Base-by-base conservation (phyloP, 257 asterid species). In the Anisodus acutangulus region DNA sequence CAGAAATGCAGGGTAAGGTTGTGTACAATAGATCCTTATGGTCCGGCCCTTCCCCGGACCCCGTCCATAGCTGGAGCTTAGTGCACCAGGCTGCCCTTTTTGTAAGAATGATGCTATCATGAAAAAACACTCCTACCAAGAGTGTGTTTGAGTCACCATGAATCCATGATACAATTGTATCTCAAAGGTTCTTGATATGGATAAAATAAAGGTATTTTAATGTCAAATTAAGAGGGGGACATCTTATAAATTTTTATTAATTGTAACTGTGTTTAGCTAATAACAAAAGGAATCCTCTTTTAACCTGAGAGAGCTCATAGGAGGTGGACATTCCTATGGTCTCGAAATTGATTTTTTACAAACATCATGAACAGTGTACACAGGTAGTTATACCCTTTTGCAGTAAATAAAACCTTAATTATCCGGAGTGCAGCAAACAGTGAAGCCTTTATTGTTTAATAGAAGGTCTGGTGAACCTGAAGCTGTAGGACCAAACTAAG, bases 401-500 rank as follows among this genome's bases (percentile, higher is more conserved):
- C 78, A 69, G 78, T 2, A 9, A 71, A 45, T 9, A 26, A 41
- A 71, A 43, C 39, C 79, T 43, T 70, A 70, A 43, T 17, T 41
- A 69, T 41, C 35, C 17, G 37, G 57, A 43, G 79, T 9, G 17
- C 37, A 41, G 37, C 39, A 71, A 71, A 71, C 2, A 71, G 26
- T 43, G 17, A 71, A 71, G 58, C 79, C 2, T n/a, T 47, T 17
- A 17, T 43, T 43, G 55, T 45, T 71, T 71, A n/a, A 45, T n/a
- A 45, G 79, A 11, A 66, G 16, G 16, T 71, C 35, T 41, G 19
- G 17, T 43, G 37, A n/a, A 71, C 79, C 79, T 43, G 58, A 71
- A 71, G 39, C 9, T 71, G 58, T 45, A 22, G 79, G 79, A 70
- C 57, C 35, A 70, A 43, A 70, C 79, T 70, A 43, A 70, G 55